phyloP scores from a whole-genome alignment of 1,139 yeast genomes.

The Chernovozyma sophiae-reginae region DNA sequence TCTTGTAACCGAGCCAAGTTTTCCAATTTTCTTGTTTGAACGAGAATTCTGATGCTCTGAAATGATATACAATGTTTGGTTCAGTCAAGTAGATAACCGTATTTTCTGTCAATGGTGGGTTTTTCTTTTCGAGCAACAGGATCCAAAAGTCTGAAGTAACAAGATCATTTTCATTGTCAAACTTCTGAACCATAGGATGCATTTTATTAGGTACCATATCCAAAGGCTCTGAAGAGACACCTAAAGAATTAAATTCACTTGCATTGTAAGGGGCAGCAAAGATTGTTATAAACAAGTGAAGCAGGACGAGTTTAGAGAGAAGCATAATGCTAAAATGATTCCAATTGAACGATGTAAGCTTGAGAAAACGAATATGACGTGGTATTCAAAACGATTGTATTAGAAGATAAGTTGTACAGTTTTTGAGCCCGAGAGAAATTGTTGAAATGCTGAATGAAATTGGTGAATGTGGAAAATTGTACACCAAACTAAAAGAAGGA shows the following conservation, averaged over 20 bases:
- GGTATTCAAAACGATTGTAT: too few relatives aligned
- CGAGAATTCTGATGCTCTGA: constrained; percentile 11
- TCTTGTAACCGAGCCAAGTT: neutral
- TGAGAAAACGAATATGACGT: too few relatives aligned
- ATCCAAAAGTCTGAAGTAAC: constrained; percentile 16
- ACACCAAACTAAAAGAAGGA: too few relatives aligned
- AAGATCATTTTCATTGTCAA: constrained; percentile 10
- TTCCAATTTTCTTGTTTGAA: neutral
- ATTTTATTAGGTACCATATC: neutral
- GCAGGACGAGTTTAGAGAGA: neutral
- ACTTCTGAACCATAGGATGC: constrained; percentile 3
- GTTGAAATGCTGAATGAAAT: too few relatives aligned
- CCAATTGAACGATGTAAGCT: neutral
- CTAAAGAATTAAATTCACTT: neutral
- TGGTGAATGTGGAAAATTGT: too few relatives aligned
- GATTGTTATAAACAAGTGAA: neutral
- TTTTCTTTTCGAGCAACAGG: constrained; percentile 9
- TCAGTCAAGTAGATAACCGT: constrained; percentile 14
- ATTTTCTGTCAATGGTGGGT: constrained; percentile 11
- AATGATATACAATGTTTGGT: constrained; percentile 12
- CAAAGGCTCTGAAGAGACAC: neutral
- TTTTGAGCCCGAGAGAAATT: too few relatives aligned
- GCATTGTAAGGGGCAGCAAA: neutral
- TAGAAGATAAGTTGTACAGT: too few relatives aligned
- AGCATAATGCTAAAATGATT: neutral